Base-by-base conservation (phyloP, 2,329 filamentous ascomycete genomes). In the Ophiostoma australiae region DNA sequence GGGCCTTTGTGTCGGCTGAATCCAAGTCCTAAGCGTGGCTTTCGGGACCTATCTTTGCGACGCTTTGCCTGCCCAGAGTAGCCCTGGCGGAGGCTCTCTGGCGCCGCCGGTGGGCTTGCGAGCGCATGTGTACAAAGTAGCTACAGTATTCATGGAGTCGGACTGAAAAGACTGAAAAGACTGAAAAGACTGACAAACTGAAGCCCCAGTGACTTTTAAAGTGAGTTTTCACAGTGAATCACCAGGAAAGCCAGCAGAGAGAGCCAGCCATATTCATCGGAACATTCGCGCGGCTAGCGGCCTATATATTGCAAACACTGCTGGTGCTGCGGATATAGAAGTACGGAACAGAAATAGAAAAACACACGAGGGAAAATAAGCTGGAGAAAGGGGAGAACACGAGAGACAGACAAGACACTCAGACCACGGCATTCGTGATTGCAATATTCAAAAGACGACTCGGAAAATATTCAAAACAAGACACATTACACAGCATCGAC, bases 1-100 rank as follows among this genome's bases (percentile, higher is more conserved):
- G 23, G 44, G n/a, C 52, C 52, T 58, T 58, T n/a, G 52, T 58
- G 52, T 58, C 52, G 52, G 52, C 52, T 27, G 52, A 58, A 58
- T 27, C n/a, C 52, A 58, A 27, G 10, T 8, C 52, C 20, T 58
- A 58, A 10, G 52, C 8, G 52, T 11, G 52, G n/a, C n/a, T 27
- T 27, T 27, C 52, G 44, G 44, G 44, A 58, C 2, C n/a, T 58
- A 58, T 58, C 23, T 58, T 58, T 58, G 52, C 20, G n/a, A 58
- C 23, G 52, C 15, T 48, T 20, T 48, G 44, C 17, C 20, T 0
- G 44, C 20, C 6, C 37, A 39, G 27, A 31, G 27, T 31, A 31
- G 27, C 3, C 3, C 27, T 39, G 10, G 37, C 6, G 37, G 37
- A 39, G 37, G 37, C 37, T 39, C 10, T 10, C 37, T 39, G 37